Conservation (phyloP, 768 basidiomycete genomes). For the Agrocybe pediades region DNA sequence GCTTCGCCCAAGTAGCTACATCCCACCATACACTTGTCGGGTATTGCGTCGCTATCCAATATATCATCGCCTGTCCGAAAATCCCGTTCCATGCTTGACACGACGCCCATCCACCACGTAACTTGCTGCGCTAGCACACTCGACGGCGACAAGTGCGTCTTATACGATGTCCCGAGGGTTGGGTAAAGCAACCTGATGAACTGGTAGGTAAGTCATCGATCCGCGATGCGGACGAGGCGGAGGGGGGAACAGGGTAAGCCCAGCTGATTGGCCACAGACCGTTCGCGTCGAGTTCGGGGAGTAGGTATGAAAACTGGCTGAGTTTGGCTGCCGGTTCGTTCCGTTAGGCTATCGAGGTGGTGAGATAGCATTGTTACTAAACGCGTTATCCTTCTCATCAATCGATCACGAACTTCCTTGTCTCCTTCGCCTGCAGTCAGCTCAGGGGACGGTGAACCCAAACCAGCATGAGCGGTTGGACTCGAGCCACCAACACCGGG, state of each 20-base stretch:
- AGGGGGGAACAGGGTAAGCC: constrained; percentile 39
- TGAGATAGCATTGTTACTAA: too few species aligned
- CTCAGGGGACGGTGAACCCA: too few species aligned
- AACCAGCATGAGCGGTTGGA: too few species aligned
- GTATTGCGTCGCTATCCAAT: constrained; percentile 88
- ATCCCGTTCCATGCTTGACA: constrained; percentile 70
- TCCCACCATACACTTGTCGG: constrained; percentile 78
- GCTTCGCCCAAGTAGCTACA: constrained; percentile 88
- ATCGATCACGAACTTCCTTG: too few species aligned
- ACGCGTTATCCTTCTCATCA: too few species aligned
- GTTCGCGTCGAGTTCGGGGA: constrained; percentile 55
- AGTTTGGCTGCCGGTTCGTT: constrained; percentile 62
- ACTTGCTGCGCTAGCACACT: constrained; percentile 54
- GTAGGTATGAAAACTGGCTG: constrained; percentile 56
- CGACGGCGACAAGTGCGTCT: constrained; percentile 72
- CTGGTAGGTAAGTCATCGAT: constrained; percentile 74
- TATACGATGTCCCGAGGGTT: constrained; percentile 70
- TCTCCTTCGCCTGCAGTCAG: too few species aligned
- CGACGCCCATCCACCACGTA: constrained; percentile 32
- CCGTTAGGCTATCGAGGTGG: too few species aligned
- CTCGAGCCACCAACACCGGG: too few species aligned
- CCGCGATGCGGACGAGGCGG: constrained; percentile 48
- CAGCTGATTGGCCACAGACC: constrained; percentile 43
- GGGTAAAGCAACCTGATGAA: constrained; percentile 80
- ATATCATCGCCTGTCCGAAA: constrained; percentile 70